A percentile compares a stretch with the other conserved stretches of the same genome.
phyloP scores from a whole-genome alignment of 495 filamentous ascomycete species.

The Choiromyces venosus region DNA sequence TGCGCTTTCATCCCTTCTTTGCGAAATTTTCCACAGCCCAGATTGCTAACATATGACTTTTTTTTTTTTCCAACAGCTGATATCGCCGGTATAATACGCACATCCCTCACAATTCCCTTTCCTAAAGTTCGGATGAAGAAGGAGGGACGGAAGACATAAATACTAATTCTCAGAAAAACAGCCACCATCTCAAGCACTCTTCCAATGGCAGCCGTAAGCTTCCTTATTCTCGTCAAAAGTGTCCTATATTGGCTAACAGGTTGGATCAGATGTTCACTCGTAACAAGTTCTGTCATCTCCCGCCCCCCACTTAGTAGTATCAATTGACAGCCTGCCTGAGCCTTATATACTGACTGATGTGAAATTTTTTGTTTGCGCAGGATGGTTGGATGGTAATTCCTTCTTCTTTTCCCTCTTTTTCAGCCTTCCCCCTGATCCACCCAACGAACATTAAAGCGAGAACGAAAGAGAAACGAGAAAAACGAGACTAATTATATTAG shows the following conservation, averaged over 20 bases:
- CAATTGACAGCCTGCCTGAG: not conserved
- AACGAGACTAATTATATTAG: not conserved
- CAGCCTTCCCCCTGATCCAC: not conserved
- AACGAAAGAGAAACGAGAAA: conserved; percentile 2
- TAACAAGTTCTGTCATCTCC: conserved; percentile 28
- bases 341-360: not conserved
- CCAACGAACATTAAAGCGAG: not conserved
- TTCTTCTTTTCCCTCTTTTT: not conserved
- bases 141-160: not conserved
- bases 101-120: not conserved
- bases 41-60: conserved; percentile 4
- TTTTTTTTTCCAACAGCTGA: conserved; percentile 17
- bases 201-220: conserved; percentile 40
- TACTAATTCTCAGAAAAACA: conserved; percentile 10
- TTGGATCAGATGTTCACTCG: conserved; percentile 38
- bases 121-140: not conserved
- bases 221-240: not conserved
- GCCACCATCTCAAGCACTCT: conserved; percentile 39
- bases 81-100: conserved; percentile 25
- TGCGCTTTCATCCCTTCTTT: conserved; percentile 5
- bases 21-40: not conserved
- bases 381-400: conserved; percentile 11
- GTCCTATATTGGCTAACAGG: not conserved
- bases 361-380: conserved; percentile 2
- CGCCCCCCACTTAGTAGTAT: not conserved